Evolutionary conservation across 495 filamentous ascomycete genomes (phyloP), one percentile per base, ranked within the genome.

Genomic region (Xylaria scruposa): DNA sequence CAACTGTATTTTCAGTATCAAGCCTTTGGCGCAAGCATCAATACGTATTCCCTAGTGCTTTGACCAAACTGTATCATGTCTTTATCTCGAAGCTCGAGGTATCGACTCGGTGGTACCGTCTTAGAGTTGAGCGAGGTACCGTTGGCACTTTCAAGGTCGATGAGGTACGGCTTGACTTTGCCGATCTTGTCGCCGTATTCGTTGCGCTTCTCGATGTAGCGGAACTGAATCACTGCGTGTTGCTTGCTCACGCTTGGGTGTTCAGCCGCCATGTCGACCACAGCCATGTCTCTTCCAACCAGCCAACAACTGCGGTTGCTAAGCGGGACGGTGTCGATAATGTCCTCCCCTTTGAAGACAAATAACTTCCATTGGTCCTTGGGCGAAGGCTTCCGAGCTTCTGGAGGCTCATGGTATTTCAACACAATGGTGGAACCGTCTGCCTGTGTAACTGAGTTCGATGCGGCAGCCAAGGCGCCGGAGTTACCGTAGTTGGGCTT

Each of bases 331-430:
- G 93, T 95, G 69, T 95, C 92, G 42, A 97, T 76, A 9, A 96
- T 83, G 64, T 95, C 92, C 36, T 86, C 75, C 15, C 90, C 92
- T 78, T 97, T 97, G 88, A 99, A 99, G 21, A 97, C 88, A 78
- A 97, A 99, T 42, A 99, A 82, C 51, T 93, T 92, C 94, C 94
- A 98, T 44, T 88, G 83, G 73, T 94, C 89, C 59, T 91, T 90
- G 0, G 90, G 75, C 0, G 95, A 88, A 0, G 96, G 93, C 69
- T 97, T 97, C 68, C 96, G 93, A 26, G 94, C 92, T 82, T 98
- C 96, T 24, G 94, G 85, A 5, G 96, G 96, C 81, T 99, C 96
- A 80, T 97, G 91, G 83, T 99, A 98, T 84, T 98, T 98, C 26
- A 99, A 85, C 3, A 93, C 90, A 58, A 97, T 88, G 3, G 85